Conservation (phyloP, 257 asterid species). For the Ligustrum vulgare region DNA sequence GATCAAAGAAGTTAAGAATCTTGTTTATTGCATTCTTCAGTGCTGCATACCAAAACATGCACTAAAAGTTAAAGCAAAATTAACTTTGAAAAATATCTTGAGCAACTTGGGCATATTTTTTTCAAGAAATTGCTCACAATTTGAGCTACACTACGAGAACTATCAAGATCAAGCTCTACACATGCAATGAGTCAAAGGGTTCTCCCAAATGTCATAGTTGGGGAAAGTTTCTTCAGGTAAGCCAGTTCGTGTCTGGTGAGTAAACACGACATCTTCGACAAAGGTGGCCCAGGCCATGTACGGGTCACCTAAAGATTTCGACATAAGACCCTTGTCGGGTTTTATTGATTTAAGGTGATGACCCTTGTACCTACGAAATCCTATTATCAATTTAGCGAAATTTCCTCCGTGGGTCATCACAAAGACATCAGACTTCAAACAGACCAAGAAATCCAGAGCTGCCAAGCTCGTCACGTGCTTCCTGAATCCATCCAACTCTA, state of each 20-base stretch:
- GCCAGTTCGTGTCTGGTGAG: constrained; percentile 95
- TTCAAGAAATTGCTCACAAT: constrained; percentile 9
- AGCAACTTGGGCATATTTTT: constrained; percentile 1
- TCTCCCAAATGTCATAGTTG: constrained; percentile 96
- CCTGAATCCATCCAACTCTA: constrained; percentile 79
- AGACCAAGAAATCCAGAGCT: constrained; percentile 95
- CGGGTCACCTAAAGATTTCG: constrained; percentile 96
- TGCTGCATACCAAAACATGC: neutral
- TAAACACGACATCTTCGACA: constrained; percentile 77
- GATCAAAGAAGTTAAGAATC: neutral
- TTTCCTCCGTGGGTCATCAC: constrained; percentile 99
- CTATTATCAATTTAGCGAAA: constrained; percentile 90
- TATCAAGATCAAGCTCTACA: constrained; percentile 64
- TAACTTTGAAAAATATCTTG: constrained; percentile 11
- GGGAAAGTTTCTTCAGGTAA: constrained; percentile 98
- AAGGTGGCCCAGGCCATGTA: constrained; percentile 98
- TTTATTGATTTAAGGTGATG: constrained; percentile 88
- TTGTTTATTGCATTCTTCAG: neutral
- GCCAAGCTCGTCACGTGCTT: constrained; percentile 98
- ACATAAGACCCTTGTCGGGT: constrained; percentile 97
- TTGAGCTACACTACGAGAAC: constrained; percentile 26
- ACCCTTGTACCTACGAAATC: constrained; percentile 84
- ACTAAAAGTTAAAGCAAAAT: neutral
- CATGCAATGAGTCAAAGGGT: constrained; percentile 97
- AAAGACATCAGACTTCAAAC: constrained; percentile 91